phyloP scores from a whole-genome alignment of 2,329 filamentous ascomycete species.

The Diaporthe amygdali region DNA sequence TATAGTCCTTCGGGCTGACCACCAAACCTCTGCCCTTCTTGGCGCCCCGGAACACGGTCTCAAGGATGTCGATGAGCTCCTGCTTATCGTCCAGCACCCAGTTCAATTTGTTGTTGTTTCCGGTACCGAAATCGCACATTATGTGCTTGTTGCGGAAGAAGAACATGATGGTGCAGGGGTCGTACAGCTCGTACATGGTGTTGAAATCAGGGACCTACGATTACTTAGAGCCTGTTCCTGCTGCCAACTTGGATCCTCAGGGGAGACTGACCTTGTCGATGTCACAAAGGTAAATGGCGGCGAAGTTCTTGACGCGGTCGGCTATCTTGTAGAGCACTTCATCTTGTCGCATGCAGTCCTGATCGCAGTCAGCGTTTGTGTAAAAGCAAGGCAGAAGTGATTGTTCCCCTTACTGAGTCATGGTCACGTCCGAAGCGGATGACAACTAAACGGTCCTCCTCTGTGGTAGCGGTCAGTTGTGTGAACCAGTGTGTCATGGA shows the following conservation, averaged over 20 bases:
- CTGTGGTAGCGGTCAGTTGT: constrained; percentile 41
- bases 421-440: constrained; percentile 92
- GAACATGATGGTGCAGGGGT: constrained; percentile 95
- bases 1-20: constrained; percentile 87
- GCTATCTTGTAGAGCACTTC: constrained; percentile 95
- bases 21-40: constrained; percentile 98
- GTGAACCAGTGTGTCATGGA: constrained; percentile 32
- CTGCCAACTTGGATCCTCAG: background rate
- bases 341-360: constrained; percentile 78
- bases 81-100: constrained; percentile 98
- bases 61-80: constrained; percentile 97
- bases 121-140: constrained; percentile 97
- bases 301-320: constrained; percentile 91
- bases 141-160: constrained; percentile 96
- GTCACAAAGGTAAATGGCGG: constrained; percentile 92
- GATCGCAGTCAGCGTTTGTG: constrained; percentile 50
- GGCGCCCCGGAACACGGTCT: constrained; percentile 97
- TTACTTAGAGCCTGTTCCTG: background rate
- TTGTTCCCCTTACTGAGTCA: background rate
- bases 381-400: background rate
- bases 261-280: constrained; percentile 57
- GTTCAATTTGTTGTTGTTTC: constrained; percentile 98
- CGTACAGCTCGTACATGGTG: constrained; percentile 79
- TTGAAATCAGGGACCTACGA: constrained; percentile 86
- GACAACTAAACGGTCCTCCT: constrained; percentile 84